phyloP scores from a whole-genome alignment of 176 grass and related monocot species.

The Leersia perrieri region DNA sequence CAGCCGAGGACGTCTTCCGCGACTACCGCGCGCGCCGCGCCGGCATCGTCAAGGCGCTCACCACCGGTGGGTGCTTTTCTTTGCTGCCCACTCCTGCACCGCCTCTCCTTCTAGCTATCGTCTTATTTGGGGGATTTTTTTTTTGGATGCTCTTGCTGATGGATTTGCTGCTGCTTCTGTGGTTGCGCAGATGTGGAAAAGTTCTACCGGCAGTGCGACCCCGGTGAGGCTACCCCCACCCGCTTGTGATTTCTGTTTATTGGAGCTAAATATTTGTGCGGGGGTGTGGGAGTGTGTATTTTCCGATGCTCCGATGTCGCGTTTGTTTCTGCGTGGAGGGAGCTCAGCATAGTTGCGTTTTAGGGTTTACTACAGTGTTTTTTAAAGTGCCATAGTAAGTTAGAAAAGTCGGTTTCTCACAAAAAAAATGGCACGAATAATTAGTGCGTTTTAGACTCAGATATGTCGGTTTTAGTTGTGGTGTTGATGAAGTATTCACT shows the following conservation, averaged over 20 bases:
- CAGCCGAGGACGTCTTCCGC: conserved; percentile 70
- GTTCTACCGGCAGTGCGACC: conserved; percentile 78
- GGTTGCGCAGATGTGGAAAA: conserved; percentile 70
- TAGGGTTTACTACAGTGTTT: background rate
- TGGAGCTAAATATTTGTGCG: background rate
- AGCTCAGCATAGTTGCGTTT: conserved; percentile 24
- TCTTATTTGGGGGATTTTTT: background rate
- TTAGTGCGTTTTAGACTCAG: background rate
- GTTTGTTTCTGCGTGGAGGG: background rate
- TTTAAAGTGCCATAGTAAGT: background rate
- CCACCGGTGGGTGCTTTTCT: conserved; percentile 57
- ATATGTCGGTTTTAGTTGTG: background rate
- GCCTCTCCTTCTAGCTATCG: background rate
- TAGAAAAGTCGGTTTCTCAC: background rate
- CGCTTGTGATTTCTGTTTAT: background rate
- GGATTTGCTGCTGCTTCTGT: conserved; percentile 29
- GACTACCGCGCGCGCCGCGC: conserved; percentile 72
- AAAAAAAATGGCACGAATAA: background rate
- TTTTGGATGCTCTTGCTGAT: background rate
- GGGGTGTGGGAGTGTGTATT: background rate
- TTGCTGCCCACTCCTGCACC: background rate
- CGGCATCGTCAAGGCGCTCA: conserved; percentile 79
- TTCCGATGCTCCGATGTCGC: background rate
- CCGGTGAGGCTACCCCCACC: conserved; percentile 49
- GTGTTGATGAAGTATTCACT: background rate